Evolutionary conservation across 164 flowering plant species (phyloP).

Genomic region (Vitis labrusca): DNA sequence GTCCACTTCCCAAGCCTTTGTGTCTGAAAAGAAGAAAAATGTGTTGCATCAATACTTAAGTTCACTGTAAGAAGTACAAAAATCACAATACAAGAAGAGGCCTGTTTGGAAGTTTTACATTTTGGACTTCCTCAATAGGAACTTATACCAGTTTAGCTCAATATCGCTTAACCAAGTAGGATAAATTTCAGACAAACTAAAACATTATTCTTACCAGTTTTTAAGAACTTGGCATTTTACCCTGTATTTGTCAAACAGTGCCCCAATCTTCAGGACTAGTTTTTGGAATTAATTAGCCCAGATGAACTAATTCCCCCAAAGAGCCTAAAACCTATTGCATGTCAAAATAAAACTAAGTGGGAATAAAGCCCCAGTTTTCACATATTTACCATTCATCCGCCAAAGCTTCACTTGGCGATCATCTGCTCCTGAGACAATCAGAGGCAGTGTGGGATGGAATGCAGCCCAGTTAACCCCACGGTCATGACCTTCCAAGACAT

Average conservation of each 20-base stretch:
- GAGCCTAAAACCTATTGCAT: neutral
- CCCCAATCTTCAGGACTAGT: neutral
- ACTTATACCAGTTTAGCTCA: neutral
- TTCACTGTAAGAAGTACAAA: neutral
- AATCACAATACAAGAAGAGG: neutral
- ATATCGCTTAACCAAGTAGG: neutral
- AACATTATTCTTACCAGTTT: neutral
- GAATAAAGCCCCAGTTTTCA: neutral
- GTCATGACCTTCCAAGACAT: conserved; percentile 87
- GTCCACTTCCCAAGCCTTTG: conserved; percentile 97
- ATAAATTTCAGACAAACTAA: neutral
- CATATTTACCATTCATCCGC: conserved; percentile 88
- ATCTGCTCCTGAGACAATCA: conserved; percentile 87
- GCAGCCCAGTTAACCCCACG: conserved; percentile 96
- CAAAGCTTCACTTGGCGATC: conserved; percentile 95
- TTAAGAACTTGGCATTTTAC: neutral
- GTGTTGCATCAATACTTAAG: neutral
- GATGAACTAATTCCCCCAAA: neutral
- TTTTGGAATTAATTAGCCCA: neutral
- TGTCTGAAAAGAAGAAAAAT: conserved; percentile 52
- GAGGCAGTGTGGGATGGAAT: conserved; percentile 86
- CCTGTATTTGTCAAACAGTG: neutral
- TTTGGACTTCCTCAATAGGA: neutral
- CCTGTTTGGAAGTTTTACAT: neutral
- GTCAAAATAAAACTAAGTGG: neutral